Conservation (phyloP, 805 yeast genomes). For the Wickerhamiella occidentalis region DNA sequence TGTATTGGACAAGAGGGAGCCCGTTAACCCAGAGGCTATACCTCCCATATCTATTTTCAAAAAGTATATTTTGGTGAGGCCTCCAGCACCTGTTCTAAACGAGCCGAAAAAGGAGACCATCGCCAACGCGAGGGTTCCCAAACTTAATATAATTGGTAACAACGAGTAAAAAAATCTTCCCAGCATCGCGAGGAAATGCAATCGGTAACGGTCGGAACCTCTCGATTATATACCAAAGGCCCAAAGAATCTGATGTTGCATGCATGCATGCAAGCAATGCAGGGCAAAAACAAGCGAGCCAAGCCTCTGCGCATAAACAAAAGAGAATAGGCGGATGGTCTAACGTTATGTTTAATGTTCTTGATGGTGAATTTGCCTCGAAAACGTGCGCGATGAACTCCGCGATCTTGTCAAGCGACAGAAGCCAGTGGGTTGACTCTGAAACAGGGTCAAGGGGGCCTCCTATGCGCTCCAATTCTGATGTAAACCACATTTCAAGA, state of each 20-base stretch:
- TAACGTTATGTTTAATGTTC: too few relatives aligned
- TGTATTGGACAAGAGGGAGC: conserved; percentile 18
- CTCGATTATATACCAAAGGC: too few relatives aligned
- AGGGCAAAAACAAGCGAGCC: background rate
- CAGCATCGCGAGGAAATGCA: conserved; percentile 2
- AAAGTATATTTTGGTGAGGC: conserved; percentile 36
- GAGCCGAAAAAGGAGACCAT: conserved; percentile 44
- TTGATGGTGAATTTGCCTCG: too few relatives aligned
- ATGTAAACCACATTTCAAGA: too few relatives aligned
- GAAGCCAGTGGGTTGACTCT: too few relatives aligned
- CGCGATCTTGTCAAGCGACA: too few relatives aligned
- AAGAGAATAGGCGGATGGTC: too few relatives aligned
- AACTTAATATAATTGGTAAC: background rate
- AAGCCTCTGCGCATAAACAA: background rate
- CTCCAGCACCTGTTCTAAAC: conserved; percentile 30
- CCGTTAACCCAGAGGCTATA: conserved; percentile 25
- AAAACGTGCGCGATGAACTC: too few relatives aligned
- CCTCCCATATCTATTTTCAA: conserved; percentile 39
- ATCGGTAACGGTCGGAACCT: too few relatives aligned
- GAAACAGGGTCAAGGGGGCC: too few relatives aligned
- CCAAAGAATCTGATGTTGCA: background rate
- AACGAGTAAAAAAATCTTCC: conserved; percentile 6
- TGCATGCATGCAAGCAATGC: conserved; percentile 5
- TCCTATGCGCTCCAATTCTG: too few relatives aligned
- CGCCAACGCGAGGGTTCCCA: conserved; percentile 34